These are phyloP conservation scores for Pleurotus tuber-regium DNA, from an alignment of 768 basidiomycete species.

Conservation along the genomic window DNA sequence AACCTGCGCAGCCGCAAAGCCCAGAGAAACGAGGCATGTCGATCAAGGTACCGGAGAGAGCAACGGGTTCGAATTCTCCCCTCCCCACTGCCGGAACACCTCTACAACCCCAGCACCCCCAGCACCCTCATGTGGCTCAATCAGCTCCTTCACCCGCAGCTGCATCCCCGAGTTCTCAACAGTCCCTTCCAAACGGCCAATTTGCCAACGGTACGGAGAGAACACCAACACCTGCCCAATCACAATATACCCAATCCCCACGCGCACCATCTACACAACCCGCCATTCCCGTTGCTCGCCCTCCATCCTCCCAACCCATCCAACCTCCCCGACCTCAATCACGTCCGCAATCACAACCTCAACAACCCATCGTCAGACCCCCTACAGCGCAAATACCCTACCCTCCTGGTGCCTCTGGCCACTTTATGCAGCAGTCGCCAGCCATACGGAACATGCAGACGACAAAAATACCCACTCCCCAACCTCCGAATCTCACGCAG, in stretches of 20 bases:
- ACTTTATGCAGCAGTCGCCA: slow-evolving; percentile 1
- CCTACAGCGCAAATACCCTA: slow-evolving; percentile 10
- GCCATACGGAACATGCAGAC: slow-evolving; percentile 3
- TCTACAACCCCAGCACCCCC: slow-evolving; percentile 7
- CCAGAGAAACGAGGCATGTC: neutral
- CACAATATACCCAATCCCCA: slow-evolving; percentile 7
- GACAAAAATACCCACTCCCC: slow-evolving; percentile 14
- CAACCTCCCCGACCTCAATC: slow-evolving; percentile 10
- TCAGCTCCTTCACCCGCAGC: slow-evolving; percentile 14
- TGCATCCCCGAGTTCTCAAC: slow-evolving; percentile 5
- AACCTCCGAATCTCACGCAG: slow-evolving; percentile 16
- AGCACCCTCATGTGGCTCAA: neutral
- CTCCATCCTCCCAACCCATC: slow-evolving; percentile 1
- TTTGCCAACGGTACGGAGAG: neutral
- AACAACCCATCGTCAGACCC: slow-evolving; percentile 12
- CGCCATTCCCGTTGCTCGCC: neutral
- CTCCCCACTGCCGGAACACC: slow-evolving; percentile 13
- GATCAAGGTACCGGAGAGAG: neutral
- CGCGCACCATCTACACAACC: neutral
- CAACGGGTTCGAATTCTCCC: slow-evolving; percentile 3
- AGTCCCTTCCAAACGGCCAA: neutral
- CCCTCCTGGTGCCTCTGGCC: neutral
- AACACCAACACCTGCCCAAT: slow-evolving; percentile 3
- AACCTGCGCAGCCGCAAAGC: neutral
- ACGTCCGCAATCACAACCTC: slow-evolving; percentile 13